These are phyloP conservation scores for Durotheca rogersii DNA, from an alignment of 495 filamentous ascomycete species.

Conservation along the genomic window DNA sequence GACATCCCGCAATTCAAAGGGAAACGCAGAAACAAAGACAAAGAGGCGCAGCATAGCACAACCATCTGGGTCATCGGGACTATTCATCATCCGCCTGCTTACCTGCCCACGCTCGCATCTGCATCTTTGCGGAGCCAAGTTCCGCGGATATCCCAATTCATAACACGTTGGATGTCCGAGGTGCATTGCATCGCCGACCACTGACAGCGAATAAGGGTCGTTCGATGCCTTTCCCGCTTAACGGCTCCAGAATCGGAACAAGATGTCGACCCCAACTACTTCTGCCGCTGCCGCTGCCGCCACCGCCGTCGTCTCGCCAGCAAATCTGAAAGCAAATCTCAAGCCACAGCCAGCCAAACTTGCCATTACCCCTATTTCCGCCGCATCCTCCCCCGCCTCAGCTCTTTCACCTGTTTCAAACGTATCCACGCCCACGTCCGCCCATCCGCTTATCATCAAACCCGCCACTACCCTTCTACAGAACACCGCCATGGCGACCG, in stretches of 20 bases:
- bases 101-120: constrained; percentile 11
- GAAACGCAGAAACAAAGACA: constrained; percentile 1
- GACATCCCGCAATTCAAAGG: not conserved
- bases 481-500: constrained; percentile 30
- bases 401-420: constrained; percentile 30
- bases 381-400: constrained; percentile 32
- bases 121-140: constrained; percentile 25
- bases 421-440: constrained; percentile 32
- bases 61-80: not conserved
- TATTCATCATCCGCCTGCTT: constrained; percentile 7
- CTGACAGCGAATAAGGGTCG: constrained; percentile 24
- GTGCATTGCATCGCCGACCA: constrained; percentile 26
- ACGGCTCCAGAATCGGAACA: constrained; percentile 24
- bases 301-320: constrained; percentile 2
- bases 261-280: constrained; percentile 30
- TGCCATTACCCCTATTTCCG: constrained; percentile 31
- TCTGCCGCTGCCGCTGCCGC: constrained; percentile 6
- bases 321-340: constrained; percentile 20
- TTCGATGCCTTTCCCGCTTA: constrained; percentile 19
- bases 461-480: constrained; percentile 14
- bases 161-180: constrained; percentile 26
- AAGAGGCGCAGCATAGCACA: not conserved
- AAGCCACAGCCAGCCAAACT: constrained; percentile 33
- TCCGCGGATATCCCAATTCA: constrained; percentile 17
- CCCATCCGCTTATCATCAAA: constrained; percentile 31